Evolutionary conservation across 2,329 filamentous ascomycete genomes (phyloP), one percentile per base, ranked within the genome.

Genomic region (Ophiocordyceps camponoti-floridani): DNA sequence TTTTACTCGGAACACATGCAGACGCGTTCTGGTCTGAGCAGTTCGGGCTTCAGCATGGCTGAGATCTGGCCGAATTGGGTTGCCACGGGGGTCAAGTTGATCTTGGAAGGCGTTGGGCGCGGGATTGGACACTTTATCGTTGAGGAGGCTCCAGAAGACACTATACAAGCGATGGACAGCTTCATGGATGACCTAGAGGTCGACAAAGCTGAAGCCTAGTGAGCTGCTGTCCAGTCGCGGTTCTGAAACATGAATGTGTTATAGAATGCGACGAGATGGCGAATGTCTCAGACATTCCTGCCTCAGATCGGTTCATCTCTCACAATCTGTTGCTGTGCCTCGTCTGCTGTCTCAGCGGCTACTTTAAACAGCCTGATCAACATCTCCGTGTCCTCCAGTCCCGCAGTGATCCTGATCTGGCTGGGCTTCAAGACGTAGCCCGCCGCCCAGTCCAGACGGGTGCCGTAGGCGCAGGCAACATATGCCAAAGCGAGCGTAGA

Each of bases 401-500:
- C 48, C 4, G 46, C 47, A 11, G 42, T 42, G 38, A 50, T 46
- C 8, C 48, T 44, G n/a, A 50, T 44, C 10, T 47, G 38, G 3
- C 40, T 40, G 26, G 46, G 42, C 18, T 38, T 43, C 40, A 50
- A 13, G 5, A 45, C 47, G 18, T 62, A 56, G n/a, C 57, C 54
- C 35, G 50, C 56, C 1, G 55, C 57, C 40, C 56, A 54, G 8
- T 60, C 56, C 23, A 53, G 47, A 40, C 60, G 54, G 13, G 54
- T 57, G 4, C 54, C 54, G 45, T 59, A 64, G 1, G 59, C 51
- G 10, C 59, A 47, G 14, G 57, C 52, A 42, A 58, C 61, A 49
- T 67, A 47, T 3, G 46, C 41, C 19, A 40, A 31, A 8, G 58
- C 59, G 2, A 73, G 53, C 6, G 66, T 70, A 43, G 60, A 50